Conservation (phyloP, 306 rosid species). For the Begonia peltatifolia region DNA sequence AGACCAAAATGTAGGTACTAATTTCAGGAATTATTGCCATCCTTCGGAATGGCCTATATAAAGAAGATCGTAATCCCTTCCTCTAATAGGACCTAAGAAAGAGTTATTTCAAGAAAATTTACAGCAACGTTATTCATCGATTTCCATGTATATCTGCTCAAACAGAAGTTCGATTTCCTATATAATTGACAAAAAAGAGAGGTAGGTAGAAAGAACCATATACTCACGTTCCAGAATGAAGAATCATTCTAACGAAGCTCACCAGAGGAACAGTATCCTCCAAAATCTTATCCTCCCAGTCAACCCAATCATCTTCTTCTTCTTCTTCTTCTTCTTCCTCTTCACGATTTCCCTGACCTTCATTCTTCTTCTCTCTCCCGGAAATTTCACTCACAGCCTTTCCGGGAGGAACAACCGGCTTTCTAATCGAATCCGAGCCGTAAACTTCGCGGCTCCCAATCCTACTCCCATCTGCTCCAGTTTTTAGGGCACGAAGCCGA, state of each 20-base stretch:
- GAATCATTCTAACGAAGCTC: constrained; percentile 70
- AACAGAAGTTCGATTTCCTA: no score
- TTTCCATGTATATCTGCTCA: no score
- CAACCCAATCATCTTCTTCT: constrained; percentile 25
- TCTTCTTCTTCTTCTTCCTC: constrained; percentile 25
- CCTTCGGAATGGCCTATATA: no score
- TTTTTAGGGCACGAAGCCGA: constrained; percentile 31
- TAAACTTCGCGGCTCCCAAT: constrained; percentile 17
- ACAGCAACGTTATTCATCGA: no score
- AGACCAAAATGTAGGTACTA: no score
- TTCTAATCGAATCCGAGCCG: constrained; percentile 28
- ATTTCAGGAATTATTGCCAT: no score
- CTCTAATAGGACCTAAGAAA: no score
- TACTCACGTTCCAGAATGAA: constrained; percentile 70
- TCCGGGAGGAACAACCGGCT: constrained; percentile 31
- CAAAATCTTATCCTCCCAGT: constrained; percentile 97
- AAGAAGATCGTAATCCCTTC: no score
- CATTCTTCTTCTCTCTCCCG: constrained; percentile 19
- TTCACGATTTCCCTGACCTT: constrained; percentile 10
- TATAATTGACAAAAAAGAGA: neutral
- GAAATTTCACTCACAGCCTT: constrained; percentile 22
- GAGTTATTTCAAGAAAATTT: no score
- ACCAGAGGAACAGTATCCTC: constrained; percentile 93
- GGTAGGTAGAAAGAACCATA: neutral
- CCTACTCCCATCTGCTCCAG: constrained; percentile 29